Evolutionary conservation across 2,329 filamentous ascomycete species (phyloP).

Genomic region (Colletotrichum ledebouriae): DNA sequence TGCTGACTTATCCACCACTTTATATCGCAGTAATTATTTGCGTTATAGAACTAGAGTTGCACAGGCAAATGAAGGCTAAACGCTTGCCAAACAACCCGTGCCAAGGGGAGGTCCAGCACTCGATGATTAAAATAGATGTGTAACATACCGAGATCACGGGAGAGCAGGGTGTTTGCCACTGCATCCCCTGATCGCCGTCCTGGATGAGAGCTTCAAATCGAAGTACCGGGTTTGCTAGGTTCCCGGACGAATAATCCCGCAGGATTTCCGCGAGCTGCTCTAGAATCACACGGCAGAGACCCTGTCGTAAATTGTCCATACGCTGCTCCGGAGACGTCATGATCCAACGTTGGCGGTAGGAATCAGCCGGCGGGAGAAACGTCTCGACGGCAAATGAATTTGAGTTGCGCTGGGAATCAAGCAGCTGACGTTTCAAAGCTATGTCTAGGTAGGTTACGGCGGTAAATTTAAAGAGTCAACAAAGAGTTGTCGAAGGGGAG

Average conservation of each 20-base stretch:
- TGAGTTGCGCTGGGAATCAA: too few species aligned
- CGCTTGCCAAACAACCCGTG: neutral
- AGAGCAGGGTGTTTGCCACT: conserved; percentile 39
- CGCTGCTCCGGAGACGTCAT: conserved; percentile 43
- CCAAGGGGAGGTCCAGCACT: neutral
- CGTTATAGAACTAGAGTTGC: too few species aligned
- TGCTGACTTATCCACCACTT: too few species aligned
- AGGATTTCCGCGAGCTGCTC: conserved; percentile 41
- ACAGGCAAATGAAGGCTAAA: too few species aligned
- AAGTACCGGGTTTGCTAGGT: conserved; percentile 40
- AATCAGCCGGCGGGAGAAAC: conserved; percentile 1
- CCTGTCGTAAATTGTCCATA: conserved; percentile 38
- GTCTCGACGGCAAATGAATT: too few species aligned
- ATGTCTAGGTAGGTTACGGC: too few species aligned
- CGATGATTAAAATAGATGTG: too few species aligned
- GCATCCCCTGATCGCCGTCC: conserved; percentile 37
- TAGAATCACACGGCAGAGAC: conserved; percentile 40
- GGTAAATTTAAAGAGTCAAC: too few species aligned
- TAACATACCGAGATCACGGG: conserved; percentile 42
- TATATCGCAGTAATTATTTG: too few species aligned
- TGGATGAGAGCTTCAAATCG: conserved; percentile 43
- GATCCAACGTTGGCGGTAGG: conserved; percentile 17
- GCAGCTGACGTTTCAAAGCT: too few species aligned
- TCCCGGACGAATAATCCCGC: conserved; percentile 41
- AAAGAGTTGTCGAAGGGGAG: conserved; percentile 28